Percentiles rank a stretch among this genome's conserved stretches.
These are phyloP conservation scores for Kodamaea neixiangensis DNA, from an alignment of 805 yeast species.

Conservation along the genomic window DNA sequence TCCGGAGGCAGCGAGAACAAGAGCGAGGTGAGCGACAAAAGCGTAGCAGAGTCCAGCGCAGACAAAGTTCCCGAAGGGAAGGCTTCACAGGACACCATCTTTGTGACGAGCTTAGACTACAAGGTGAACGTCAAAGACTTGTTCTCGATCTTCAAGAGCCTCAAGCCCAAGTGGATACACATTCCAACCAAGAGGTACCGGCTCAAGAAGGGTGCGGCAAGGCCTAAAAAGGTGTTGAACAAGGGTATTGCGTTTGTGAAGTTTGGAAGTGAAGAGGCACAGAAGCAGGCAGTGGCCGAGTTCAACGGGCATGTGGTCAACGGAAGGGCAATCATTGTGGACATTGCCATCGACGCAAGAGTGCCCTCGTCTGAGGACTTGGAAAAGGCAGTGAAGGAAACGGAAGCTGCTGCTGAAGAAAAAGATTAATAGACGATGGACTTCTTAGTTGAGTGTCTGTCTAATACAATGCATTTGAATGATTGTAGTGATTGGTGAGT, in stretches of 20 bases:
- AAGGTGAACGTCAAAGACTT: slow-evolving; percentile 50
- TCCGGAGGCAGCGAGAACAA: slow-evolving; percentile 14
- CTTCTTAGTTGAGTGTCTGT: slow-evolving; percentile 15
- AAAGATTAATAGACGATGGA: slow-evolving; percentile 10
- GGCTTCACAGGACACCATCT: slow-evolving; percentile 59
- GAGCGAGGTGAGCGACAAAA: not conserved
- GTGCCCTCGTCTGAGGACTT: slow-evolving; percentile 3
- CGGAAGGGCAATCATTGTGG: slow-evolving; percentile 67
- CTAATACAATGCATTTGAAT: slow-evolving; percentile 2
- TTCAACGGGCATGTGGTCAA: slow-evolving; percentile 66
- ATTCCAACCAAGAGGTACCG: slow-evolving; percentile 58
- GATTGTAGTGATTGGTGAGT: not conserved
- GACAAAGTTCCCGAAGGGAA: slow-evolving; percentile 45
- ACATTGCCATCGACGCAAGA: slow-evolving; percentile 69
- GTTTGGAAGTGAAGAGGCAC: slow-evolving; percentile 60
- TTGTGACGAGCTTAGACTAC: slow-evolving; percentile 60
- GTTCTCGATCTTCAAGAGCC: slow-evolving; percentile 46
- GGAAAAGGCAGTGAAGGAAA: slow-evolving; percentile 2
- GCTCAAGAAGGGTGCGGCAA: slow-evolving; percentile 43
- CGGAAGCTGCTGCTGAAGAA: slow-evolving; percentile 19
- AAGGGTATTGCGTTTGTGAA: slow-evolving; percentile 69
- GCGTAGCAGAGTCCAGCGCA: slow-evolving; percentile 12
- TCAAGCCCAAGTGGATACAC: slow-evolving; percentile 57
- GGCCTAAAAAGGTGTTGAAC: slow-evolving; percentile 44
- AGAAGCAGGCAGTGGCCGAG: slow-evolving; percentile 68